These are phyloP conservation scores for Aspergillus sp. DNA, from an alignment of 2,329 filamentous ascomycete species.

Conservation along the genomic window DNA sequence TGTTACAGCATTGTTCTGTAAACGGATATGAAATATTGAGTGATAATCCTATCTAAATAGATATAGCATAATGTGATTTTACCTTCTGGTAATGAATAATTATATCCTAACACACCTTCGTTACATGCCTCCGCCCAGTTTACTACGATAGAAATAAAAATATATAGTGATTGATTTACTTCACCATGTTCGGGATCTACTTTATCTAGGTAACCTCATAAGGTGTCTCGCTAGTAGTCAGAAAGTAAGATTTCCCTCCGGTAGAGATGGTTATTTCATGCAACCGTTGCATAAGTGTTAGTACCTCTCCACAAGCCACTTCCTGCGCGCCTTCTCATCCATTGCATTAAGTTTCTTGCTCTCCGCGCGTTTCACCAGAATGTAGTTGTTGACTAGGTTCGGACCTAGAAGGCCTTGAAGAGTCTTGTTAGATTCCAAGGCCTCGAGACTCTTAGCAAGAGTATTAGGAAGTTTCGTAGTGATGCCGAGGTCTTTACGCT, in stretches of 20 bases:
- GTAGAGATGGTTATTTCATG: no score
- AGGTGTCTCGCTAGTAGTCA: neutral
- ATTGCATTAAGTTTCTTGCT: slow-evolving; percentile 31
- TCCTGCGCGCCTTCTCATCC: slow-evolving; percentile 29
- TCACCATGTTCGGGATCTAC: neutral
- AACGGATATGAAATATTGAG: no score
- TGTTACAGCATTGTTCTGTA: neutral
- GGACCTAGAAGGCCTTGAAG: slow-evolving; percentile 32
- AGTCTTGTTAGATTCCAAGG: slow-evolving; percentile 29
- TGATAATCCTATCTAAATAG: no score
- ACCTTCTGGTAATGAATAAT: neutral
- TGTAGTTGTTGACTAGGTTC: slow-evolving; percentile 27
- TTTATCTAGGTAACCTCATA: neutral
- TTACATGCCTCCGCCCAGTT: no score
- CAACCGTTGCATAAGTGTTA: slow-evolving; percentile 17
- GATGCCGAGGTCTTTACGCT: slow-evolving; percentile 38
- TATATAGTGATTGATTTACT: neutral
- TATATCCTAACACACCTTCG: neutral
- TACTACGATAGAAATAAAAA: no score
- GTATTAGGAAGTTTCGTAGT: slow-evolving; percentile 36
- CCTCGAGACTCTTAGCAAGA: slow-evolving; percentile 34
- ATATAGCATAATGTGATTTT: no score
- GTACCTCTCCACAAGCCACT: slow-evolving; percentile 42
- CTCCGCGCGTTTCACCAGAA: slow-evolving; percentile 36
- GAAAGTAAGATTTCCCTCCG: no score